phyloP scores from a whole-genome alignment of 2,329 filamentous ascomycete genomes.

The Fonsecaea monophora region DNA sequence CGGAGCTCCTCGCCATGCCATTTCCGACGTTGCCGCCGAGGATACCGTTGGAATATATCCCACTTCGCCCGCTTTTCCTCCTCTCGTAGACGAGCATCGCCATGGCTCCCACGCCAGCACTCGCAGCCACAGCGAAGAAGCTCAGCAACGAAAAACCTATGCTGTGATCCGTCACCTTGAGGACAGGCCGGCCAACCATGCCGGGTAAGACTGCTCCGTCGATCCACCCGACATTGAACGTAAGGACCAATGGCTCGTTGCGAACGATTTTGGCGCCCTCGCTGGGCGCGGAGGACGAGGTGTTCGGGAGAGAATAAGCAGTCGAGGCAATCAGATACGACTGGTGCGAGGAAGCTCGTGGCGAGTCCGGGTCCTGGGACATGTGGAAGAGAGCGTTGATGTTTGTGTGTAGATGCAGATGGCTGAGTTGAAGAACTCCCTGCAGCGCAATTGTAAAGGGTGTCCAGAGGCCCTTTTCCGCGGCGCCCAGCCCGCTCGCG shows the following conservation, averaged over 20 bases:
- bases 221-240: slow-evolving; percentile 80
- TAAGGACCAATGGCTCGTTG: slow-evolving; percentile 80
- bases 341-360: slow-evolving; percentile 51
- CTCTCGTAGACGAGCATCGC: slow-evolving; percentile 40
- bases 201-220: slow-evolving; percentile 45
- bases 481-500: slow-evolving; percentile 38
- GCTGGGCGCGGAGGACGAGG: slow-evolving; percentile 55
- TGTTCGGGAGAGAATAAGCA: slow-evolving; percentile 75
- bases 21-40: slow-evolving; percentile 37
- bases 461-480: slow-evolving; percentile 63
- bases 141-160: slow-evolving; percentile 39
- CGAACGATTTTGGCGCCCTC: slow-evolving; percentile 75
- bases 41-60: slow-evolving; percentile 37
- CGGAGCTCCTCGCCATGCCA: slow-evolving; percentile 34
- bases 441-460: slow-evolving; percentile 88
- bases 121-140: slow-evolving; percentile 40
- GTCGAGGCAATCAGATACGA: slow-evolving; percentile 86
- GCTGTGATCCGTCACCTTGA: slow-evolving; percentile 39
- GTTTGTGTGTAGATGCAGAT: slow-evolving; percentile 87
- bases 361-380: slow-evolving; percentile 41
- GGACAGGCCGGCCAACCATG: slow-evolving; percentile 39
- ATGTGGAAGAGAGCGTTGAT: slow-evolving; percentile 86
- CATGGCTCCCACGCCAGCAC: slow-evolving; percentile 40
- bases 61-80: slow-evolving; percentile 38
- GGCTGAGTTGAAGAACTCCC: slow-evolving; percentile 84